A percentile compares a stretch with the other conserved stretches of the same genome.
Conservation (phyloP, 2,329 filamentous ascomycete genomes). For the Onygenales sp. region DNA sequence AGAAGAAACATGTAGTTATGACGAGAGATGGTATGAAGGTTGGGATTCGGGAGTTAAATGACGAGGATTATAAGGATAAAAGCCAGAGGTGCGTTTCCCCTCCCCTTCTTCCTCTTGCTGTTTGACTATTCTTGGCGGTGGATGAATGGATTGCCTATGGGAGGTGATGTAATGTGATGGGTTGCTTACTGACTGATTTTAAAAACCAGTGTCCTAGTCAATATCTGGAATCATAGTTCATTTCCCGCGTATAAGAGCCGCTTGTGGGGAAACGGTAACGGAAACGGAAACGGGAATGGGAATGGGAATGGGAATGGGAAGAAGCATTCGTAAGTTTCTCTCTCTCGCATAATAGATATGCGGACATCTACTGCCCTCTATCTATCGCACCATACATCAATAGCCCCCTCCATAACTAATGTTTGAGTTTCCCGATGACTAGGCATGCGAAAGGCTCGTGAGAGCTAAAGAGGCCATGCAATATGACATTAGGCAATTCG, state of each 20-base stretch:
- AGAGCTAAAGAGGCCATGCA: too few relatives aligned
- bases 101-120: background rate
- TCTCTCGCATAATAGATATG: background rate
- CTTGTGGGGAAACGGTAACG: constrained; percentile 23
- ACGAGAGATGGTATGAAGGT: constrained; percentile 53
- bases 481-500: too few relatives aligned
- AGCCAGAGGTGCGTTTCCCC: constrained; percentile 42
- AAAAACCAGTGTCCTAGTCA: constrained; percentile 34
- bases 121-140: background rate
- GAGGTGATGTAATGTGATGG: too few relatives aligned
- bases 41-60: constrained; percentile 47
- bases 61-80: constrained; percentile 51
- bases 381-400: too few relatives aligned
- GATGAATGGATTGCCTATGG: too few relatives aligned
- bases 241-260: constrained; percentile 39
- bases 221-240: constrained; percentile 38
- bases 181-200: background rate
- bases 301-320: background rate
- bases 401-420: too few relatives aligned
- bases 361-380: too few relatives aligned
- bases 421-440: too few relatives aligned
- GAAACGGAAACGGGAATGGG: constrained; percentile 4
- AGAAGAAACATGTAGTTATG: constrained; percentile 53
- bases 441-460: too few relatives aligned
- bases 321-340: background rate